Evolutionary conservation across 2,329 filamentous ascomycete genomes (phyloP).

Genomic region (Eutypa lata): DNA sequence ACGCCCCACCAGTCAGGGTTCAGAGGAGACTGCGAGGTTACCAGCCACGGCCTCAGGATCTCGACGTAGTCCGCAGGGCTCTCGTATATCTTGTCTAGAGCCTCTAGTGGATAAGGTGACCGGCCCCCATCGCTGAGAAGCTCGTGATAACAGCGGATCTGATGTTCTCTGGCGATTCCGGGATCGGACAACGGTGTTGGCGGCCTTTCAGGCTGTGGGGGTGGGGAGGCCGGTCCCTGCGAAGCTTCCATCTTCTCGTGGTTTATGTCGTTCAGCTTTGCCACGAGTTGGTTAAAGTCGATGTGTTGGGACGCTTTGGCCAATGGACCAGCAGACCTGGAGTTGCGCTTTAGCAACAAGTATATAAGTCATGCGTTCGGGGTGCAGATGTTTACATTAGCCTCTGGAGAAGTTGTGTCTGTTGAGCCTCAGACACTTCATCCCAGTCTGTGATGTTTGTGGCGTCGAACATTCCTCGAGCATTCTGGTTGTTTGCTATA

Average conservation of each 20-base stretch:
- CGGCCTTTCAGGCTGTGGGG: neutral
- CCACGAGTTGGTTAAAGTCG: too few relatives aligned
- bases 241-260: neutral
- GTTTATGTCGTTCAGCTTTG: too few relatives aligned
- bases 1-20: neutral
- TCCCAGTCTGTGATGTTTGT: neutral
- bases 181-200: neutral
- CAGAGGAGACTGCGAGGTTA: too few relatives aligned
- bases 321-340: neutral
- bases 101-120: neutral
- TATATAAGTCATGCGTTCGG: neutral
- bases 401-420: neutral
- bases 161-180: neutral
- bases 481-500: neutral
- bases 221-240: neutral
- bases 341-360: neutral
- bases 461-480: neutral
- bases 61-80: neutral
- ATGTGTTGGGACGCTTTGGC: too few relatives aligned
- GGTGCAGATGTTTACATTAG: neutral
- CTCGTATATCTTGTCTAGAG: conserved; percentile 2
- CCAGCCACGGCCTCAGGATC: conserved; percentile 1
- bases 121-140: conserved; percentile 1
- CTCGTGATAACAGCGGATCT: neutral
- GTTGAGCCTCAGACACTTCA: neutral